Evolutionary conservation across 169 alveolate species (phyloP), one percentile per base, ranked within the genome.

Genomic region (Fabrea salina): DNA sequence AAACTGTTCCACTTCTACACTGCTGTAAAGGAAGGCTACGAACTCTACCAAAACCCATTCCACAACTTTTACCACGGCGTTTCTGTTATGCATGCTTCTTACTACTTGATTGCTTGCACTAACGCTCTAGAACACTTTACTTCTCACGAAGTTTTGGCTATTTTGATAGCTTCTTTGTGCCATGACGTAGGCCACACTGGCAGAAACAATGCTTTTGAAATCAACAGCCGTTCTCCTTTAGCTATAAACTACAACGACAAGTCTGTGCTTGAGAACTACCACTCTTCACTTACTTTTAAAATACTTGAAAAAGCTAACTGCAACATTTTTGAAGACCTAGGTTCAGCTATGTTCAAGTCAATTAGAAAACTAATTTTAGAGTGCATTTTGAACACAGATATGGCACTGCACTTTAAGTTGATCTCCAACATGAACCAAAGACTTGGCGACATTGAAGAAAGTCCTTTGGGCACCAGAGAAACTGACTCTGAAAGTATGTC

Each of bases 171-270:
- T 19, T 3, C 76, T 19, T 44, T 89, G 6, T 82, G 90, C 43
- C 97, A 93, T 84, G 97, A 93, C 82, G 85, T 86, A 19, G 89
- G 89, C 39, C 97, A 93, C 77, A 91, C 95, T 22, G 97, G 97
- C 16, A 51, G 79, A 58, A 93, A 90, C 54, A 93, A 93, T 79
- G 59, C 80, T 30, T 93, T 75, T 75, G 89, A 83, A 53, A 85
- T 89, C 0, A 91, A 89, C 54, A 80, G 92, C n/a, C 64, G 68
- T 64, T 75, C 86, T 33, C 85, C 86, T 59, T 78, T 88, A 47
- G 95, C 96, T 32, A 75, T 88, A 3, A 74, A 84, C 70, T 93
- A 93, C 82, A 91, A 93, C 80, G 97, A 93, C 71, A 78, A 80
- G 72, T 72, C 92, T 70, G 96, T 93, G 13, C 70, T 93, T 50